Evolutionary conservation across 2,329 filamentous ascomycete species (phyloP), one percentile per base, ranked within the genome.

Genomic region (Chalara sp.): DNA sequence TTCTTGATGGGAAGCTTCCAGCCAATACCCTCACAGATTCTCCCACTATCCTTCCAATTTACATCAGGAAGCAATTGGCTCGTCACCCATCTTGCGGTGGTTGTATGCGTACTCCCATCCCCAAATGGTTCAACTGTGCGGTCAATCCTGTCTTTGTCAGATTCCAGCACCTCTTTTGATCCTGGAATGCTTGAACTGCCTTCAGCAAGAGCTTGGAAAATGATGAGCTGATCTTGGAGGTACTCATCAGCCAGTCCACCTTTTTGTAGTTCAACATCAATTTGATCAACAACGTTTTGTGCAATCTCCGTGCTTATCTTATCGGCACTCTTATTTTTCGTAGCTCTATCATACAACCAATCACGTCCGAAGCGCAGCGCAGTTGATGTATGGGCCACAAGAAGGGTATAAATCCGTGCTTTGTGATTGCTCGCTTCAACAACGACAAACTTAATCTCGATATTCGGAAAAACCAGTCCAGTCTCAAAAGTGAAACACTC

Each of bases 31-130:
- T 75, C 67, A 52, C 76, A 78, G 5, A 76, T 51, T 3, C 68
- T 69, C 0, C 79, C 79, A 32, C 72, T 70, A 52, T 76, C 71
- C 53, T 72, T 78, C 70, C 78, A 82, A 48, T 67, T 65, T 1
- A 74, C 67, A 1, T 56, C 55, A 0, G 77, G 74, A 13, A 83
- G 55, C 37, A 84, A 55, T 59, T 78, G 67, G 32, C 73, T 70
- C 1, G 70, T 70, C 28, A 84, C 76, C 79, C 80, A 84, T 54
- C 80, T 70, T 11, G 77, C 80, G n/a, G 81, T 84, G 41, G 71
- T 72, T 0, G 80, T 72, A 56, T 84, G 80, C 55, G 69, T 66
- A 44, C 73, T 78, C 0, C 80, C 80, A 49, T 79, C 68, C 0
- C 80, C 79, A 58, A 82, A 81, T 0, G 79, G 78, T 51, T 70